Base-by-base conservation (phyloP, 257 asterid species). In the Nicotiana benthamiana region DNA sequence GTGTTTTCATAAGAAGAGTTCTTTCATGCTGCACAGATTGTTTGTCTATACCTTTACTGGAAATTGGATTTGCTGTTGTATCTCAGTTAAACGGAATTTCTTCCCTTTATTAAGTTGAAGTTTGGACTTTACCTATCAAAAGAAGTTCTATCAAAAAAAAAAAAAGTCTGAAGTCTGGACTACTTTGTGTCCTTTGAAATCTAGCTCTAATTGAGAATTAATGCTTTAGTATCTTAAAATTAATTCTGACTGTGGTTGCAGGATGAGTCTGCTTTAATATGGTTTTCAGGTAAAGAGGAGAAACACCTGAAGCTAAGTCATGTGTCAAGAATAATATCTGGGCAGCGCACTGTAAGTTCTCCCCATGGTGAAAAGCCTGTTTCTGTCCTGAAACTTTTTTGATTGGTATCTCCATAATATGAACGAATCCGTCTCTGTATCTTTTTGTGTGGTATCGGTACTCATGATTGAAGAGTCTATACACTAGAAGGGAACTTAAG, bases 271-370 rank as follows among this genome's bases (percentile, higher is more conserved):
- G 89, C 90, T 88, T 90, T 95, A 88, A 89, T 95, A 86, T 95
- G 98, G 98, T 91, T 88, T 86, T 93, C 98, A 8, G 97, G 97
- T 80, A 95, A 92, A 90, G 98, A 95, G 87, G 98, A 95, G 94
- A 93, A 95, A 86, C 95, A 88, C 82, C 97, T 95, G 63, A 92
- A 91, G 85, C 92, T 95, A 67, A 87, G 95, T 89, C 92, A 93
- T 79, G 98, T 95, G 76, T 90, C 97, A 80, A 89, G 98, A 91
- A 95, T 95, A 83, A 89, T 95, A 76, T 93, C 98, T 83, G 98
- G 98, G 66, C 98, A 95, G 91, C 94, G 98, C 52, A 95, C 98
- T 48, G 98, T 95, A 91, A 90, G 97, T 91, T 66, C 86, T 84
- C 72, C 24, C 62, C 79, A 54, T 64, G 75, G 83, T 3, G 28